Percentiles rank a stretch among this genome's conserved stretches.
These are phyloP conservation scores for Ceratobasidium sp. DNA, from an alignment of 1,284 basidiomycete species.

Conservation along the genomic window DNA sequence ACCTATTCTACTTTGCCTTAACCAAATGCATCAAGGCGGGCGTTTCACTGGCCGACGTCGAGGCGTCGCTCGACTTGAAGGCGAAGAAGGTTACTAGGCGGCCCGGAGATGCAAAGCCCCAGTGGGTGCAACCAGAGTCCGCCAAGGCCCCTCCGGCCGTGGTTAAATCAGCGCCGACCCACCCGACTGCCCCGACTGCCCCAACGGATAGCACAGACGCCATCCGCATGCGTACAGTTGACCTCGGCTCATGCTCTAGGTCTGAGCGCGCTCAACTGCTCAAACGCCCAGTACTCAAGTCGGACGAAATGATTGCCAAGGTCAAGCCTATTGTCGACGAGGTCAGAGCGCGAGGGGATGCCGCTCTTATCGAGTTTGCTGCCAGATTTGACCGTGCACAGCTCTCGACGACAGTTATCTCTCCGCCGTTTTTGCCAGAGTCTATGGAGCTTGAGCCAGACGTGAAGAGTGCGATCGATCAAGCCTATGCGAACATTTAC, in stretches of 20 bases:
- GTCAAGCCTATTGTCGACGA: conserved; percentile 95
- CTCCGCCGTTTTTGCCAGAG: conserved; percentile 72
- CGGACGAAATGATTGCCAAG: conserved; percentile 93
- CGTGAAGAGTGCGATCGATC: conserved; percentile 87
- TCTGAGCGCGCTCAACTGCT: conserved; percentile 77
- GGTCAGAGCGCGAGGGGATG: conserved; percentile 86
- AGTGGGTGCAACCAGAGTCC: conserved; percentile 65
- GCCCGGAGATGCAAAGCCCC: conserved; percentile 93
- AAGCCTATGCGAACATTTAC: conserved; percentile 91
- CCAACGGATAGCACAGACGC: conserved; percentile 49
- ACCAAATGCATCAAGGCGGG: conserved; percentile 88
- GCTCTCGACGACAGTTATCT: conserved; percentile 69
- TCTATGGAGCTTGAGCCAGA: conserved; percentile 67
- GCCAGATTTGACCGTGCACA: conserved; percentile 91
- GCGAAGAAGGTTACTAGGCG: conserved; percentile 88
- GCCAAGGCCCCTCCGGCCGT: conserved; percentile 48
- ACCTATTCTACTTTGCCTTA: conserved; percentile 94
- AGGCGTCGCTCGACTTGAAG: conserved; percentile 86
- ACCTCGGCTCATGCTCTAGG: conserved; percentile 65
- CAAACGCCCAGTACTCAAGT: conserved; percentile 90
- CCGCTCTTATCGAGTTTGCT: conserved; percentile 88
- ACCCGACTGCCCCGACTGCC: conserved; percentile 50
- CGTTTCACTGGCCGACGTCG: conserved; percentile 86
- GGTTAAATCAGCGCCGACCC: conserved; percentile 48
- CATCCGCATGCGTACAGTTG: conserved; percentile 81